Evolutionary conservation across 768 basidiomycete genomes (phyloP).

Genomic region (Galerina sulciceps): DNA sequence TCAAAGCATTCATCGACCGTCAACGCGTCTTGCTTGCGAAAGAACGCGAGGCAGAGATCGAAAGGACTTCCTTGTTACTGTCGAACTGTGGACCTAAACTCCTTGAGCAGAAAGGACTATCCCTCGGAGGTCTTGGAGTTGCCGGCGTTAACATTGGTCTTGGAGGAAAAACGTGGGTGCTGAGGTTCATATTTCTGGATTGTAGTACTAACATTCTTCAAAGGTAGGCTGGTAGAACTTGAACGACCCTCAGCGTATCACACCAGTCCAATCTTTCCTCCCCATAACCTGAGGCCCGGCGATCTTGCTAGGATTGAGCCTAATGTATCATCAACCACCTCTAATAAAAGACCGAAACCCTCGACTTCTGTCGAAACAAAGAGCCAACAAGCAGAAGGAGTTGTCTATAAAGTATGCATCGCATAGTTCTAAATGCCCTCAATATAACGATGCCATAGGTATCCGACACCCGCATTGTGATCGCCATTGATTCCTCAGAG

Average conservation of each 20-base stretch:
- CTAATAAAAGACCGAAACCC: constrained; percentile 51
- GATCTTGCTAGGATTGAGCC: constrained; percentile 89
- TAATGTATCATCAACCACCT: constrained; percentile 47
- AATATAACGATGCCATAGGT: constrained; percentile 48
- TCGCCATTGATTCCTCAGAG: constrained; percentile 75
- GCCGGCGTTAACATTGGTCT: constrained; percentile 80
- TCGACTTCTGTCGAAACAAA: constrained; percentile 40
- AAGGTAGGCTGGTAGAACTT: constrained; percentile 81
- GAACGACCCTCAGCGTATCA: constrained; percentile 85
- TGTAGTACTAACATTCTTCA: constrained; percentile 27
- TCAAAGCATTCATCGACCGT: constrained; percentile 65
- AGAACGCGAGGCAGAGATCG: constrained; percentile 87
- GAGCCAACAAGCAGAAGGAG: constrained; percentile 64
- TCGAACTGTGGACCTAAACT: constrained; percentile 83
- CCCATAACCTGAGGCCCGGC: constrained; percentile 90
- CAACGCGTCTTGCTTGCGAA: constrained; percentile 67
- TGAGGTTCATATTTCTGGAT: constrained; percentile 1
- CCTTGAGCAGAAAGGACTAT: constrained; percentile 88
- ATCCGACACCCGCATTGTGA: constrained; percentile 78
- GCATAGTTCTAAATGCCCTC: neutral
- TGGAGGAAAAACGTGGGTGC: constrained; percentile 84
- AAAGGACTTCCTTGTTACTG: constrained; percentile 75
- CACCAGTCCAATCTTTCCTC: constrained; percentile 69
- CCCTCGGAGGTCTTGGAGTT: constrained; percentile 74
- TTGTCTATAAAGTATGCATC: constrained; percentile 76